Evolutionary conservation across 306 rosid species (phyloP).

Genomic region (Malus fusca): DNA sequence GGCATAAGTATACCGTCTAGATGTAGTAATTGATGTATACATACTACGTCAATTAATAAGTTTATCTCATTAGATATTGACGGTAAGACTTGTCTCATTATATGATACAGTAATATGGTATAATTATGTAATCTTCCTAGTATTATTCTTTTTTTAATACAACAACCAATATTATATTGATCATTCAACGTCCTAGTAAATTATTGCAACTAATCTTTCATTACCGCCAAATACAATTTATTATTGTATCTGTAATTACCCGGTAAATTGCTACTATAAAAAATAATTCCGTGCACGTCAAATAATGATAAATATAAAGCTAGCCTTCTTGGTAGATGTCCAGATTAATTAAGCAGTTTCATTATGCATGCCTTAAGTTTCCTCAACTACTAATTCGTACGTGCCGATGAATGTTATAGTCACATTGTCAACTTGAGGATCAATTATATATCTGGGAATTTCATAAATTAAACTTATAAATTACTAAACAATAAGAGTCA

Average conservation of each 20-base stretch:
- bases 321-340: background rate
- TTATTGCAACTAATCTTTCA: background rate
- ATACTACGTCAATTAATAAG: no score
- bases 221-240: background rate
- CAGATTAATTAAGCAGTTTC: background rate
- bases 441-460: background rate
- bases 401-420: background rate
- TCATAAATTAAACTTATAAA: background rate
- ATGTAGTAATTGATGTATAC: no score
- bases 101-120: no score
- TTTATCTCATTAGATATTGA: no score
- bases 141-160: no score
- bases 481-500: background rate
- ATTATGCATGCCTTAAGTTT: conserved; percentile 3
- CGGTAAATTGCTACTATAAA: background rate
- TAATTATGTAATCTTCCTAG: no score
- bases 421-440: conserved; percentile 13
- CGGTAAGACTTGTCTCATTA: no score
- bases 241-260: background rate
- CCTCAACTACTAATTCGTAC: background rate
- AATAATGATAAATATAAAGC: background rate
- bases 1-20: no score
- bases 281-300: background rate
- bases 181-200: background rate
- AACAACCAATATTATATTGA: background rate